These are phyloP conservation scores for Extremus antarcticus DNA, from an alignment of 495 filamentous ascomycete species.

Conservation along the genomic window DNA sequence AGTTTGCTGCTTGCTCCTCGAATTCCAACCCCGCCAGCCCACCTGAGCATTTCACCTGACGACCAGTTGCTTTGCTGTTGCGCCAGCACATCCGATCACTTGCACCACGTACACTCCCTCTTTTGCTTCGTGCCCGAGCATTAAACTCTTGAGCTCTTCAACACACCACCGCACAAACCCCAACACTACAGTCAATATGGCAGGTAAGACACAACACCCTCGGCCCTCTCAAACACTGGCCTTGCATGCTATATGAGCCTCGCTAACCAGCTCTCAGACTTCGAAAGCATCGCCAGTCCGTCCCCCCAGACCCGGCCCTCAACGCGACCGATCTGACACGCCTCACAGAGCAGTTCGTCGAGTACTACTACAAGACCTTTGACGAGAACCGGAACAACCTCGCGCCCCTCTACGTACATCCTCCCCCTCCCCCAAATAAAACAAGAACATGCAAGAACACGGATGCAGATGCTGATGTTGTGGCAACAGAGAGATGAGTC, in stretches of 20 bases:
- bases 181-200: neutral
- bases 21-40: neutral
- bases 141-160: neutral
- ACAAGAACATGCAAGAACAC: neutral
- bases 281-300: constrained; percentile 20
- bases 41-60: too few relatives aligned
- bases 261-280: constrained; percentile 7
- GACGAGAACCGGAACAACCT: constrained; percentile 54
- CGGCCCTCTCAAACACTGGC: too few relatives aligned
- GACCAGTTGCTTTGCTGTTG: neutral
- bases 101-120: neutral
- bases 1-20: neutral
- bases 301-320: neutral
- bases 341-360: constrained; percentile 64
- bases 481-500: constrained; percentile 59
- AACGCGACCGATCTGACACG: neutral
- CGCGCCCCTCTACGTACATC: constrained; percentile 64
- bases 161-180: neutral
- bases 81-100: neutral
- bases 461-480: neutral
- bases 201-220: too few relatives aligned
- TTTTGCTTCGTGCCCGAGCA: neutral
- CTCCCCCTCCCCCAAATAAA: neutral
- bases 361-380: constrained; percentile 83
- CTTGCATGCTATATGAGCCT: too few relatives aligned